Percentiles rank a stretch among this genome's conserved stretches.
Conservation (phyloP, 176 grass and related monocot genomes). For the Phragmites australis region DNA sequence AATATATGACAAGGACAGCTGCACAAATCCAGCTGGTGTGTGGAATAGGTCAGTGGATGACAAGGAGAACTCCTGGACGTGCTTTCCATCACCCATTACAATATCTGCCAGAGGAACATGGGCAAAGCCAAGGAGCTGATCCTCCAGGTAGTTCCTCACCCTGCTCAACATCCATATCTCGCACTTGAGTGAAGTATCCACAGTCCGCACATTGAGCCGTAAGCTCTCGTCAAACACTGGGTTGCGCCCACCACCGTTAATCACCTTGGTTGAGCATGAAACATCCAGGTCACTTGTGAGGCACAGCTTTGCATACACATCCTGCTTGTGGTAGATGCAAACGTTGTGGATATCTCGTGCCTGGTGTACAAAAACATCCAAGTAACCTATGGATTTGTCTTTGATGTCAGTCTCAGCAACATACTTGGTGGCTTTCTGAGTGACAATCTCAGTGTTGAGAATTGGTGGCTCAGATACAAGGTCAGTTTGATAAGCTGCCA, state of each 20-base stretch:
- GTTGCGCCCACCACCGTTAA: conserved; percentile 78
- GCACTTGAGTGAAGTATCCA: conserved; percentile 60
- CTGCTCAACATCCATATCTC: conserved; percentile 96
- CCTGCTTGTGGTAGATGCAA: conserved; percentile 98
- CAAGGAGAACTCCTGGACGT: conserved; percentile 62
- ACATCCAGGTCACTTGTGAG: conserved; percentile 54
- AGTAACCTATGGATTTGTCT: conserved; percentile 53
- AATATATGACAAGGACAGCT: conserved; percentile 73
- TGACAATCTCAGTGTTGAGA: conserved; percentile 25
- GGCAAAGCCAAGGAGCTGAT: conserved; percentile 85
- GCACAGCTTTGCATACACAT: conserved; percentile 86
- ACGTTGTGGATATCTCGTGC: conserved; percentile 93
- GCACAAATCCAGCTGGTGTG: conserved; percentile 80
- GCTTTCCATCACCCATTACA: conserved; percentile 42
- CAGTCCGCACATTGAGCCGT: conserved; percentile 50
- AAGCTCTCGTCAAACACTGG: conserved; percentile 80
- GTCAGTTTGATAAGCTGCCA: conserved; percentile 35
- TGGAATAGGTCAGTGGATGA: conserved; percentile 83
- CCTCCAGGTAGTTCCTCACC: conserved; percentile 87
- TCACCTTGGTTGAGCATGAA: conserved; percentile 71
- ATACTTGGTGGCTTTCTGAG: conserved; percentile 30
- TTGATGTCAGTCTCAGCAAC: conserved; percentile 26
- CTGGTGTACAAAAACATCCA: conserved; percentile 77
- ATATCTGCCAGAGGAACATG: conserved; percentile 72
- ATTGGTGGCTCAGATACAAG: conserved; percentile 8